Conservation (phyloP, 2,329 filamentous ascomycete species). For the Clonostachys rhizophaga region DNA sequence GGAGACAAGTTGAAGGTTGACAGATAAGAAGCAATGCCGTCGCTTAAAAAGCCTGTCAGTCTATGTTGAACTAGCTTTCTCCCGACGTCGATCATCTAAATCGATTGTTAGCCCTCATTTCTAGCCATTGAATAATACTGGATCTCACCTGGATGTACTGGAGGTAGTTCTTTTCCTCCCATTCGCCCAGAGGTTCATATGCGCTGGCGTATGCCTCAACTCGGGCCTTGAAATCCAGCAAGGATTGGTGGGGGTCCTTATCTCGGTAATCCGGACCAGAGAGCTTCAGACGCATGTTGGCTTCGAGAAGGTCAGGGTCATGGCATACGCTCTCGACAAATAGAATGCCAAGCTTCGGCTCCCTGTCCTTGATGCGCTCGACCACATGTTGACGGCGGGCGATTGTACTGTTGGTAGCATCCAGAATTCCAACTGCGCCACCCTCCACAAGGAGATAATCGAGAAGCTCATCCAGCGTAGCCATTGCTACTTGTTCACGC, state of each 20-base stretch:
- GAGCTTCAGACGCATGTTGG: constrained; percentile 95
- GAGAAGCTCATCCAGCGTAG: constrained; percentile 86
- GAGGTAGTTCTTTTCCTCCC: constrained; percentile 86
- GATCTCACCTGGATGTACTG: constrained; percentile 74
- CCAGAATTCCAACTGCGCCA: constrained; percentile 89
- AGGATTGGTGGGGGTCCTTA: constrained; percentile 80
- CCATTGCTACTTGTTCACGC: constrained; percentile 86
- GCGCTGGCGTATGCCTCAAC: constrained; percentile 92
- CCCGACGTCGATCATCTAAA: constrained; percentile 89
- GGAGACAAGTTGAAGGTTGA: constrained; percentile 96
- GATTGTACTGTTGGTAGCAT: constrained; percentile 95
- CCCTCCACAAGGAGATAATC: constrained; percentile 80
- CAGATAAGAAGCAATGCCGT: constrained; percentile 89
- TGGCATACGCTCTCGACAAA: constrained; percentile 95
- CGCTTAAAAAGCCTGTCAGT: constrained; percentile 85
- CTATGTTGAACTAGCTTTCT: constrained; percentile 90
- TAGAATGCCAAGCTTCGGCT: constrained; percentile 83
- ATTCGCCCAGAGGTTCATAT: constrained; percentile 85
- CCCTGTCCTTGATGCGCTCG: constrained; percentile 73
- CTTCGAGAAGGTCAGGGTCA: constrained; percentile 79
- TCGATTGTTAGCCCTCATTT: neutral
- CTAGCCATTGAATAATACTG: neutral
- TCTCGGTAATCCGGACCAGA: constrained; percentile 94
- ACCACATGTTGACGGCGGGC: constrained; percentile 80
- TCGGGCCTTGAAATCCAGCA: constrained; percentile 88